Conservation (phyloP, 2,329 filamentous ascomycete species). For the Cercospora janseana region DNA sequence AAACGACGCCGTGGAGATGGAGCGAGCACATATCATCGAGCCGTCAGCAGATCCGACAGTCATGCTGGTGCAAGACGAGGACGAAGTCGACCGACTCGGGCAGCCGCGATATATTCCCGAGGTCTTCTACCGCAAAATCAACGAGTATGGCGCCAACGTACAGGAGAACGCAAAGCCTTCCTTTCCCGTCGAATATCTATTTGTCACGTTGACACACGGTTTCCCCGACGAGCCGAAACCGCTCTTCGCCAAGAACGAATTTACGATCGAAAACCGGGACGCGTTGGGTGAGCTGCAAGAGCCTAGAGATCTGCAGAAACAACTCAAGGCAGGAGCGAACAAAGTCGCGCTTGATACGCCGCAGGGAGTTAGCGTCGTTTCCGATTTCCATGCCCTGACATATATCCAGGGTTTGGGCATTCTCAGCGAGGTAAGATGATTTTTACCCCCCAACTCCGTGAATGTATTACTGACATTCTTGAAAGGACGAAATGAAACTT, state of each 20-base stretch:
- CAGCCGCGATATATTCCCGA: slow-evolving; percentile 89
- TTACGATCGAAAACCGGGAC: slow-evolving; percentile 90
- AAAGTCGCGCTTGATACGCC: slow-evolving; percentile 55
- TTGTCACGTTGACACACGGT: slow-evolving; percentile 93
- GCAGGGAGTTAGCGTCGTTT: slow-evolving; percentile 67
- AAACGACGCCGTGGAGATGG: slow-evolving; percentile 95
- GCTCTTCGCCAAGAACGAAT: slow-evolving; percentile 72
- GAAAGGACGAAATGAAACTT: slow-evolving; percentile 81
- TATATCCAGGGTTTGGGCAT: slow-evolving; percentile 80
- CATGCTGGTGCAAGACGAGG: slow-evolving; percentile 92
- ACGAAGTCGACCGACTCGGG: slow-evolving; percentile 70
- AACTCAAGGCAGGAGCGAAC: slow-evolving; percentile 61
- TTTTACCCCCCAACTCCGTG: background rate
- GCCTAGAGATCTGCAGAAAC: slow-evolving; percentile 62
- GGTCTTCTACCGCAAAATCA: slow-evolving; percentile 92
- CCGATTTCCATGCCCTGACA: slow-evolving; percentile 91
- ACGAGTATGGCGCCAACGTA: slow-evolving; percentile 93
- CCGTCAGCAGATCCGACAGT: slow-evolving; percentile 87
- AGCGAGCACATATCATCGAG: slow-evolving; percentile 89
- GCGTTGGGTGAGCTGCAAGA: slow-evolving; percentile 84
- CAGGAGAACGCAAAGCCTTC: slow-evolving; percentile 96
- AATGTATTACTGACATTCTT: slow-evolving; percentile 18
- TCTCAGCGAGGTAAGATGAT: slow-evolving; percentile 70
- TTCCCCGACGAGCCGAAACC: slow-evolving; percentile 68
- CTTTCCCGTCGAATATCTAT: slow-evolving; percentile 94